Evolutionary conservation across 805 yeast genomes (phyloP), one percentile per base, ranked within the genome.

Genomic region (Ogataea nonfermentans): DNA sequence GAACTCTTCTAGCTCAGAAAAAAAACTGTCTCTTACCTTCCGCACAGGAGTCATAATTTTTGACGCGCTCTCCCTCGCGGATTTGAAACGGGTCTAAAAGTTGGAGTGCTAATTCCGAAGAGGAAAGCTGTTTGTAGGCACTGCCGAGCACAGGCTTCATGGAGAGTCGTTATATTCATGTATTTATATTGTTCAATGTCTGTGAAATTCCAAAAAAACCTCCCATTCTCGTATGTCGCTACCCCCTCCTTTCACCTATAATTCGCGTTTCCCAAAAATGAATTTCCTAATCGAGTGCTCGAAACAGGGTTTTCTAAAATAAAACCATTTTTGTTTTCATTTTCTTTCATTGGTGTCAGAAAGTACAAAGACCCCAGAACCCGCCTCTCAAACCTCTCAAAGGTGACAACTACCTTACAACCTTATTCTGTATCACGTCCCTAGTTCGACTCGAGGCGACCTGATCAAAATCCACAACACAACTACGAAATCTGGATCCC

Each of bases 211-310:
- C 22, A 6, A 5, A 25, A 25, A 13, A 25, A 11, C 28, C 10
- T 6, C 9, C 10, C 38, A 36, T 36, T 36, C 40, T 24, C 31
- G 20, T n/a, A n/a, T 31, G 11, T 20, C 9, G 17, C 13, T 24
- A 37, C 11, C 10, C 24, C 17, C 42, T 30, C 42, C 42, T 39
- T 35, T 39, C 33, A 23, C 34, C 25, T 39, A 31, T 26, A 39
- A 27, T 28, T 33, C 42, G 42, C 42, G 42, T 39, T 39, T 39
- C 25, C 34, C 37, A 27, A 39, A 37, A 32, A 32, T 32, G 32
- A 23, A 28, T 39, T 39, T 33, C 37, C 42, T 19, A 33, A 32
- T 39, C 34, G 33, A 32, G 42, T 25, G 31, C 26, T 24, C 17
- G 28, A 20, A 32, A 19, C 12, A 24, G 20, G 22, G 22, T 32